These are phyloP conservation scores for Phytopythium chamaehyphon DNA, from an alignment of 352 stramenopile genomes.

Conservation along the genomic window DNA sequence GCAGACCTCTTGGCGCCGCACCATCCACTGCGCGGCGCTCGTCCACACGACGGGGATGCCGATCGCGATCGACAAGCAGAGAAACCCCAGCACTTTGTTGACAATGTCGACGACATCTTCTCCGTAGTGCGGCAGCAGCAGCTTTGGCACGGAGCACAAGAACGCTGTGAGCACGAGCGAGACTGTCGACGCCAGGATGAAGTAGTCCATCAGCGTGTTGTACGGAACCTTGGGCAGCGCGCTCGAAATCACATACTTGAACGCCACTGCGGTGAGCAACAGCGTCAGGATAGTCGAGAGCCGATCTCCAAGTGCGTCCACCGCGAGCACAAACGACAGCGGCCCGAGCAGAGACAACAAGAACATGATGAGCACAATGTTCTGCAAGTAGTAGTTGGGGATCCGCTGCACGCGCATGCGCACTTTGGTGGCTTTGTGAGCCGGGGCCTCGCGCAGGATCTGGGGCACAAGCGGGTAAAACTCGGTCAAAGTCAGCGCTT, in stretches of 20 bases:
- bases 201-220: conserved; percentile 26
- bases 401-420: conserved; percentile 19
- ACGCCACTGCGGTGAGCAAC: conserved; percentile 14
- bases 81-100: conserved; percentile 11
- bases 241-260: conserved; percentile 22
- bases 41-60: conserved; percentile 8
- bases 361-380: conserved; percentile 21
- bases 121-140: conserved; percentile 6
- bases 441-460: conserved; percentile 10
- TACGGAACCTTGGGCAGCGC: conserved; percentile 26
- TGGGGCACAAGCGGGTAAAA: conserved; percentile 12
- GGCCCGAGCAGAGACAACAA: conserved; percentile 20
- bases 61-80: conserved; percentile 9
- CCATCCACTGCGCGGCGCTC: conserved; percentile 1
- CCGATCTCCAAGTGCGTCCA: conserved; percentile 11
- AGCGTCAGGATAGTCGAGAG: conserved; percentile 25
- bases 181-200: conserved; percentile 10
- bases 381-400: conserved; percentile 21
- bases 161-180: conserved; percentile 12
- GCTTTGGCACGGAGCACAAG: conserved; percentile 12
- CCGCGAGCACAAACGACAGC: conserved; percentile 17
- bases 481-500: conserved; percentile 13
- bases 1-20: conserved; percentile 1
- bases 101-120: background rate
- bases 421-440: conserved; percentile 12